These are phyloP conservation scores for Gossypium davidsonii DNA, from an alignment of 441 rosid genomes.

Conservation along the genomic window DNA sequence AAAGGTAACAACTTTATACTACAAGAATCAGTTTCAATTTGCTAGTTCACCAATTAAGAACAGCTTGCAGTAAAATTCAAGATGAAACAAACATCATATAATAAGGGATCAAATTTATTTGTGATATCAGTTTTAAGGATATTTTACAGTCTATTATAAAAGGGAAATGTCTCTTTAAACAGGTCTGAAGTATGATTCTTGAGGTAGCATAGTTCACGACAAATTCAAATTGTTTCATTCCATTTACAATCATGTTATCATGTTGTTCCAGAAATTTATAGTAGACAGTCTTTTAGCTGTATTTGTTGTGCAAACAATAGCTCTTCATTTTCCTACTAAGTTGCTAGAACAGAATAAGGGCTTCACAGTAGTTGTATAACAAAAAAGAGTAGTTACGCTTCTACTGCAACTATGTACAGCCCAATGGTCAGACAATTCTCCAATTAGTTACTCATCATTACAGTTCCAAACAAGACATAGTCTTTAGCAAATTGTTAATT, in stretches of 20 bases:
- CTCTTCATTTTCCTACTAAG: not conserved
- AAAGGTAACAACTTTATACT: not conserved
- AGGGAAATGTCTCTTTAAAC: not conserved
- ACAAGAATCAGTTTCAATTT: not conserved
- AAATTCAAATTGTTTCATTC: not conserved
- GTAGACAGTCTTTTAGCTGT: not conserved
- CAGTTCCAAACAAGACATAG: not conserved
- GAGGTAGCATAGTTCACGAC: not conserved
- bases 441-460: not conserved
- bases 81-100: not conserved
- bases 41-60: not conserved
- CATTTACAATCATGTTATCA: not conserved
- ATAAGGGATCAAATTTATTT: not conserved
- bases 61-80: not conserved
- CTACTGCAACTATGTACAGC: not conserved
- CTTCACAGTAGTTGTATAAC: not conserved
- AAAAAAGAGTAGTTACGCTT: not conserved
- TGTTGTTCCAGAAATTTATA: not conserved
- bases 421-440: not conserved
- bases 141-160: not conserved
- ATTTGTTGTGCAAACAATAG: not conserved
- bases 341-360: not conserved
- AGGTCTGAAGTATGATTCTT: not conserved
- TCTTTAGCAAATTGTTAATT: not conserved
- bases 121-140: conserved; percentile 4